Conservation (phyloP, 805 yeast genomes). For the Kluyveromyces nonfermentans region DNA sequence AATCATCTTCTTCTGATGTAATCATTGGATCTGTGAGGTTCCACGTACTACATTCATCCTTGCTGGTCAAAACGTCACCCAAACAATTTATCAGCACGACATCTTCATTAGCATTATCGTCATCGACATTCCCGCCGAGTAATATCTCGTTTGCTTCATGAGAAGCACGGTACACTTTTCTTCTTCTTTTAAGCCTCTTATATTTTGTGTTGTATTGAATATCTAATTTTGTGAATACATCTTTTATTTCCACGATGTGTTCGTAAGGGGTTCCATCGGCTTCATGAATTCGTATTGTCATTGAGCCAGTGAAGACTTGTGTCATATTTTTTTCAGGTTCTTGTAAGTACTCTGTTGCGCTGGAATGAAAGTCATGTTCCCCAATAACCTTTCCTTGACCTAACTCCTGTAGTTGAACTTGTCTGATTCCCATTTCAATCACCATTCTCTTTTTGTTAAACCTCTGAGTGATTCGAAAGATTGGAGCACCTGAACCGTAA, state of each 20-base stretch:
- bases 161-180: conserved; percentile 31
- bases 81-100: conserved; percentile 43
- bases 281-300: conserved; percentile 94
- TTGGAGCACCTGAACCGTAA: conserved; percentile 78
- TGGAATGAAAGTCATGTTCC: conserved; percentile 19
- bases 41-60: conserved; percentile 63
- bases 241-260: conserved; percentile 88
- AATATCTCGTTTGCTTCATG: conserved; percentile 30
- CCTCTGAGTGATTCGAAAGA: conserved; percentile 78
- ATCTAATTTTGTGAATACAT: conserved; percentile 75
- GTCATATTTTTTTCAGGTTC: conserved; percentile 15
- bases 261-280: conserved; percentile 99
- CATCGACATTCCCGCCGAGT: conserved; percentile 5
- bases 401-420: conserved; percentile 64
- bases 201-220: conserved; percentile 93
- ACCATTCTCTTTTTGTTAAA: conserved; percentile 91
- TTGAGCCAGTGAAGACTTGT: conserved; percentile 74
- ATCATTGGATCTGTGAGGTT: conserved; percentile 57
- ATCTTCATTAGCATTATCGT: conserved; percentile 27
- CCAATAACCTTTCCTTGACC: conserved; percentile 23
- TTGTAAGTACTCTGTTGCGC: conserved; percentile 20
- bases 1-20: conserved; percentile 30
- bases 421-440: conserved; percentile 89
- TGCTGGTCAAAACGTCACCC: conserved; percentile 66
- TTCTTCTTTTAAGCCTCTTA: conserved; percentile 64